Conservation (phyloP, 139 green algal genomes). For the Micromonas pusilla region DNA sequence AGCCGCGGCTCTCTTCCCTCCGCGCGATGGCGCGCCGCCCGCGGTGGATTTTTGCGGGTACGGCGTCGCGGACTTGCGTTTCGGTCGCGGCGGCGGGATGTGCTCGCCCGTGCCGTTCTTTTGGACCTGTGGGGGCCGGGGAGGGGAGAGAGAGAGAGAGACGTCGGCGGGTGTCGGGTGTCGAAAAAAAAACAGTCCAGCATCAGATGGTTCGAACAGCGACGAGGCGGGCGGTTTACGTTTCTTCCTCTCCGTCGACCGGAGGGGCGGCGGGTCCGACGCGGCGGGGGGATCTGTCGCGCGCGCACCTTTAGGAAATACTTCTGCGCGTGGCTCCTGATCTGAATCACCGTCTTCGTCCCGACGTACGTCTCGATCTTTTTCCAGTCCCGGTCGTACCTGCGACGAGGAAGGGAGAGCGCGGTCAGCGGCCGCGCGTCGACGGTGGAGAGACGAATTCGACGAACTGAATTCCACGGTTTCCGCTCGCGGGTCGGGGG, state of each 20-base stretch:
- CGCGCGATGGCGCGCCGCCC: not conserved
- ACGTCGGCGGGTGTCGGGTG: too few relatives aligned
- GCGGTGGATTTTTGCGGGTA: slow-evolving; percentile 49
- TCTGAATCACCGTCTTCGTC: slow-evolving; percentile 52
- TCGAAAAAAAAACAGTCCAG: too few relatives aligned
- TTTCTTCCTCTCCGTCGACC: too few relatives aligned
- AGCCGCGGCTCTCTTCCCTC: not conserved
- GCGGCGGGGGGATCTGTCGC: too few relatives aligned
- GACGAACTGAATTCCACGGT: too few relatives aligned
- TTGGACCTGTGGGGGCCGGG: too few relatives aligned
- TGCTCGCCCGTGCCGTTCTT: slow-evolving; percentile 48
- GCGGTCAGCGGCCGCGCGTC: not conserved
- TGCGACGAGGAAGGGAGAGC: slow-evolving; percentile 12
- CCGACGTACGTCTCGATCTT: slow-evolving; percentile 47
- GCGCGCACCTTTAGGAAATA: slow-evolving; percentile 63
- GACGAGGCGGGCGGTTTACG: too few relatives aligned
- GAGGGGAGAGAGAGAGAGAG: too few relatives aligned
- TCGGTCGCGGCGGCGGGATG: slow-evolving; percentile 53
- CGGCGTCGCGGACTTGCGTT: slow-evolving; percentile 46
- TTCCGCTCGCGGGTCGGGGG: not conserved
- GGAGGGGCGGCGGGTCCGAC: too few relatives aligned
- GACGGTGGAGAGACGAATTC: too few relatives aligned
- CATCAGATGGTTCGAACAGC: too few relatives aligned
- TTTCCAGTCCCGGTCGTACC: slow-evolving; percentile 50
- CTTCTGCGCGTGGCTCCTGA: slow-evolving; percentile 62